Percentiles rank a stretch among this genome's conserved stretches.
phyloP scores from a whole-genome alignment of 768 basidiomycete species.

The Sporobolomyces phaffii region DNA sequence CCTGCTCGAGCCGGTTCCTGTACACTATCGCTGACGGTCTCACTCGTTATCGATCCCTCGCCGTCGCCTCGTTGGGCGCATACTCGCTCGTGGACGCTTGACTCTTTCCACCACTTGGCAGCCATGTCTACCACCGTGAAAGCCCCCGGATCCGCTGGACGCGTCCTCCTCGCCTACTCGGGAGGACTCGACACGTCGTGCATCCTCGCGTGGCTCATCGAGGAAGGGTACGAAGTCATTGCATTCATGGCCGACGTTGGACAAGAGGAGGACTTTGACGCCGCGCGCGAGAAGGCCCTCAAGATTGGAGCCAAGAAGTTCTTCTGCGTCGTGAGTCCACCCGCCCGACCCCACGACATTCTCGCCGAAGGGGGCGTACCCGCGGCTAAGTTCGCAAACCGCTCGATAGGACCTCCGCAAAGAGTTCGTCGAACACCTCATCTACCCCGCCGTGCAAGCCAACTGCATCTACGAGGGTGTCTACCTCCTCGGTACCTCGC shows the following conservation, averaged over 20 bases:
- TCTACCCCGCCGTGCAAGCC: constrained; percentile 96
- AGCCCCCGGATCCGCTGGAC: constrained; percentile 41
- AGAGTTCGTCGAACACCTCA: constrained; percentile 91
- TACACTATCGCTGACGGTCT: no score
- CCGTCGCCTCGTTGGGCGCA: no score
- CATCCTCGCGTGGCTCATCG: constrained; percentile 98
- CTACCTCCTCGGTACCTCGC: constrained; percentile 93
- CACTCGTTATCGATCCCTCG: background rate
- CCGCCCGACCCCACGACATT: background rate
- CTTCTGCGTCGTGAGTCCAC: constrained; percentile 64
- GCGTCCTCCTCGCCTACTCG: constrained; percentile 90
- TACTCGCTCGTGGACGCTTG: background rate
- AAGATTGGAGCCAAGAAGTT: constrained; percentile 92
- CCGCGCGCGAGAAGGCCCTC: constrained; percentile 82
- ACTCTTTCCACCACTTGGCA: no score
- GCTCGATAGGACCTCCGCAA: constrained; percentile 70
- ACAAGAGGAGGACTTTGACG: constrained; percentile 73
- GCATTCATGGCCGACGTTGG: constrained; percentile 95
- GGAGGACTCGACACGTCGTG: constrained; percentile 98
- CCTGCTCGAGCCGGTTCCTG: background rate
- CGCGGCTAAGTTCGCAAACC: background rate
- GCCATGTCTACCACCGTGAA: constrained; percentile 11
- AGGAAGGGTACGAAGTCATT: constrained; percentile 92
- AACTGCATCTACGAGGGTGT: constrained; percentile 99
- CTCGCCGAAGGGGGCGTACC: background rate